phyloP scores from a whole-genome alignment of 441 rosid species.

The Euphorbia schlechtendalii region DNA sequence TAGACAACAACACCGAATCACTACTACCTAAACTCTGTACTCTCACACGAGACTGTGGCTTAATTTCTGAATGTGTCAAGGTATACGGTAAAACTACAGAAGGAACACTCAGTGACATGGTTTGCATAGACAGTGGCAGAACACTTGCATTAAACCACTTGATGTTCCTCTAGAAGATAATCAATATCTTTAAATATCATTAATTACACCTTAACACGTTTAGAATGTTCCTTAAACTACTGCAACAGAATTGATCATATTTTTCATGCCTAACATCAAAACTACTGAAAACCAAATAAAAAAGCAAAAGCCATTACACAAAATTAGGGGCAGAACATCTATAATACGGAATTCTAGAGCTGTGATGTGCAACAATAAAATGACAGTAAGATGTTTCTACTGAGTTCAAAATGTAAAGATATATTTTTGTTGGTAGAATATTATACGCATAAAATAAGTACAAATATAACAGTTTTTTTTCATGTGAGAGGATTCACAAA shows the following conservation, averaged over 20 bases:
- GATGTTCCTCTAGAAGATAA: not conserved
- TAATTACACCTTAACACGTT: not conserved
- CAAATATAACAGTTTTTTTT: too few species aligned
- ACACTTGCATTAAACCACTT: not conserved
- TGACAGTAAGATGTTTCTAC: not conserved
- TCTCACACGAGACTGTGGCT: conserved; percentile 35
- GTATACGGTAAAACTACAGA: conserved; percentile 25
- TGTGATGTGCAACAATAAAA: not conserved
- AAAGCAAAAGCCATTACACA: not conserved
- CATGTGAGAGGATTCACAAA: too few species aligned
- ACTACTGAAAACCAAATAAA: not conserved
- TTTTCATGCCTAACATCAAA: not conserved
- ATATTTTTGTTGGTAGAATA: too few species aligned
- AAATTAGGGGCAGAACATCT: not conserved
- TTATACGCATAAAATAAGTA: too few species aligned
- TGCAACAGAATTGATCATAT: conserved; percentile 1
- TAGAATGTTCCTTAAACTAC: conserved; percentile 3
- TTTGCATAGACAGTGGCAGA: conserved; percentile 16
- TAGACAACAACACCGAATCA: conserved; percentile 32
- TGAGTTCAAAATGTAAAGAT: not conserved
- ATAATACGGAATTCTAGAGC: conserved; percentile 5
- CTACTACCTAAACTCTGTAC: conserved; percentile 33
- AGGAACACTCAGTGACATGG: conserved; percentile 34
- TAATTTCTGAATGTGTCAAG: conserved; percentile 19
- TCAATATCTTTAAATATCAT: not conserved